These are phyloP conservation scores for Phylloboletellus chloephorus DNA, from an alignment of 1,284 basidiomycete genomes.

Conservation along the genomic window DNA sequence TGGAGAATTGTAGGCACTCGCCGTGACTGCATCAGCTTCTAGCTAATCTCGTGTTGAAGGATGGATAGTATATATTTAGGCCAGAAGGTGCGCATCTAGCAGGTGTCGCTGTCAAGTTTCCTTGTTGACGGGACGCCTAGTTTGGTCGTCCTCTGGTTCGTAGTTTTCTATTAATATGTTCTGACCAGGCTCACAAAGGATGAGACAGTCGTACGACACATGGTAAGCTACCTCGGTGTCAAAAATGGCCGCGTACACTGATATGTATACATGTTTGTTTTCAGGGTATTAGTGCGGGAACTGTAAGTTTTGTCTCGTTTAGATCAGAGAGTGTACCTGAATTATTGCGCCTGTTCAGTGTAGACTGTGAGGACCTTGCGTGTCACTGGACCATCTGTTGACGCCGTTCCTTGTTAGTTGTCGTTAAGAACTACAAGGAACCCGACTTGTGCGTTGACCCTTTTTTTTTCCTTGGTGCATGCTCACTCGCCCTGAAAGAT, in stretches of 20 bases:
- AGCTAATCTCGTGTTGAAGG: constrained; percentile 35
- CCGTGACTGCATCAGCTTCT: not conserved
- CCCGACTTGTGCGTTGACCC: constrained; percentile 62
- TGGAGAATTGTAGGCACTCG: constrained; percentile 63
- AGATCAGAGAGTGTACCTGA: constrained; percentile 4
- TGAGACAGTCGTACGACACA: constrained; percentile 49
- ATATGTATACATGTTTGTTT: constrained; percentile 1
- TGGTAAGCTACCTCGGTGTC: constrained; percentile 35
- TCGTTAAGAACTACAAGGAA: constrained; percentile 58
- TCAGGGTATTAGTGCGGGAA: constrained; percentile 70
- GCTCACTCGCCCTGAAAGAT: constrained; percentile 38
- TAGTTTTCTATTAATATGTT: constrained; percentile 13
- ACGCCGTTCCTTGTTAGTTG: constrained; percentile 41
- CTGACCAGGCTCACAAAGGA: constrained; percentile 8
- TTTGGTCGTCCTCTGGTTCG: constrained; percentile 45
- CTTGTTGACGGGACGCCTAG: constrained; percentile 21
- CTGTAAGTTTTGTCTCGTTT: constrained; percentile 49
- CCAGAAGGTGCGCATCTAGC: constrained; percentile 67
- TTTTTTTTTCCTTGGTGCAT: constrained; percentile 5
- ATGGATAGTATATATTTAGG: constrained; percentile 94
- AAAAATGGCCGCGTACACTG: not conserved
- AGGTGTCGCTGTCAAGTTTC: not conserved
- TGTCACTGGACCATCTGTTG: constrained; percentile 1
- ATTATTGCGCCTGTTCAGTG: constrained; percentile 35
- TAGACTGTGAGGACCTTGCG: constrained; percentile 51